Base-by-base conservation (phyloP, 768 basidiomycete species). In the Boletus patriciae region DNA sequence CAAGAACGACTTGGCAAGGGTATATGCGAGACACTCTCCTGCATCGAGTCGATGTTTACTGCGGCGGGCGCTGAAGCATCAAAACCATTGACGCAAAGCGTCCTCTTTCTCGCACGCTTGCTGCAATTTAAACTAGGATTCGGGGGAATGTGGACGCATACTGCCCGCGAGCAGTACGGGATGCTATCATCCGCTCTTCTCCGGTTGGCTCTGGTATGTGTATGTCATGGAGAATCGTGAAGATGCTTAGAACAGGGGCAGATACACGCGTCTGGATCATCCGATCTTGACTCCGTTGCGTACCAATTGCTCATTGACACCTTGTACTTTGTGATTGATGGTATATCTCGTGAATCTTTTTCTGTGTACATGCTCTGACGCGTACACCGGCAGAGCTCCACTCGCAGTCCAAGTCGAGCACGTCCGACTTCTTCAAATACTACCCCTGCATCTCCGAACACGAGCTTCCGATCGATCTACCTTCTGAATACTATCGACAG, bases 41-140 rank as follows among this genome's bases (percentile, higher is more conserved):
- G 63, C 29, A 61, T 83, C 37, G 76, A 79, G 57, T 65, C 72
- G 2, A 64, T 74, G 46, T 70, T 80, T 41, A 61, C 67, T 3
- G 29, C 62, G 16, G 52, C 66, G 4, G 52, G 49, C 23, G 57
- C 70, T 34, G 66, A 63, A 15, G 51, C 62, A 6, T 64, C 49
- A 54, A 66, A 19, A 65, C 68, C 60, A 11, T 54, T 75, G 18
- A 75, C 78, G 1, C 74, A 80, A 43, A 73, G 75, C 13, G 70
- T 82, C 29, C 75, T 87, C 21, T 78, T 90, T 34, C 70, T 90
- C 29, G 79, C 82, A 3, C 83, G 90, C 3, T 72, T 92, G 16
- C 62, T 91, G 23, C 90, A 92, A 63, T 92, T 92, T 58, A 79
- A 83, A 65, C 74, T 92, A 9, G 84, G 87, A 23, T 87, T 90